A percentile compares a stretch with the other conserved stretches of the same genome.
Evolutionary conservation across 345 rosid genomes (phyloP).

Genomic region (Litchi chinensis): DNA sequence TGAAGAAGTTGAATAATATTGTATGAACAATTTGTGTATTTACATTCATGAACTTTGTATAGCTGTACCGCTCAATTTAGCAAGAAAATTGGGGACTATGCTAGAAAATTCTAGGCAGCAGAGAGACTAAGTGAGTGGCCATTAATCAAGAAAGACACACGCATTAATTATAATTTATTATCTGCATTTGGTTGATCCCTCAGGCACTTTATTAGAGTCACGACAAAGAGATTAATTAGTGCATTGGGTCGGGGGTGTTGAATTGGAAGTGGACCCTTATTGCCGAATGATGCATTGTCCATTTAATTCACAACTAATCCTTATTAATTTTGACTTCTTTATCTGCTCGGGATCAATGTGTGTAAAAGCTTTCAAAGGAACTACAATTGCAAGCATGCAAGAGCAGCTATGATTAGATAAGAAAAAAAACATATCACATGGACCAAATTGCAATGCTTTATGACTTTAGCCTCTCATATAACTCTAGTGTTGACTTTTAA

Average conservation of each 20-base stretch:
- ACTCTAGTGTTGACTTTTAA: no score
- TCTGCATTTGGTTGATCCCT: background rate
- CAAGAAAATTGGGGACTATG: background rate
- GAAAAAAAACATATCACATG: no score
- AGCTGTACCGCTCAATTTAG: no score
- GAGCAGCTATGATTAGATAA: no score
- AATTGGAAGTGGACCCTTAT: background rate
- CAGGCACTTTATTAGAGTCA: background rate
- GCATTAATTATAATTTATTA: background rate
- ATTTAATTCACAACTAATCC: background rate
- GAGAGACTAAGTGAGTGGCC: background rate
- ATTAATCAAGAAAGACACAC: background rate
- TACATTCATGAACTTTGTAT: no score
- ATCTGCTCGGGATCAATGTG: background rate
- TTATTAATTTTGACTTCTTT: background rate
- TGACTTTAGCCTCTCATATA: background rate
- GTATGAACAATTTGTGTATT: no score
- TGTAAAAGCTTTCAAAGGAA: background rate
- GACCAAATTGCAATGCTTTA: background rate
- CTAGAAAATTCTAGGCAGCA: background rate
- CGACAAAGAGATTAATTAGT: background rate
- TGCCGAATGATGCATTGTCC: background rate
- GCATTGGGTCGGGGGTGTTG: background rate
- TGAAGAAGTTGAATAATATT: no score
- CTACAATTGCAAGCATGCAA: no score